Base-by-base conservation (phyloP, 352 stramenopile species). In the Pythium monospermum region DNA sequence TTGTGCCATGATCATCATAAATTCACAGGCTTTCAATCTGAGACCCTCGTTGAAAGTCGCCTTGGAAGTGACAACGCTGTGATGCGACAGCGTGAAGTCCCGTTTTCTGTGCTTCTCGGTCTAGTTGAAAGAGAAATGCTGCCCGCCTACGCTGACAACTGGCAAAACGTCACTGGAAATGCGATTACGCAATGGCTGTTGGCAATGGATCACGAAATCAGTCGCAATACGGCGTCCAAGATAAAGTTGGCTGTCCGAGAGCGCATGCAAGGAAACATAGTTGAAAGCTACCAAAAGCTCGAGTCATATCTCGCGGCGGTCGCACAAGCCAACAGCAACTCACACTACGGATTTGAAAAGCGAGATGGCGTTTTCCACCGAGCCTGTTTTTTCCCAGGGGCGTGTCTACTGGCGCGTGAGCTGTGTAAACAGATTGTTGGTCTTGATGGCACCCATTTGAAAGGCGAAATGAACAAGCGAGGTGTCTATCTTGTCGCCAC, bases 391-490 rank as follows among this genome's bases (percentile, higher is more conserved):
- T n/a, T 57, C 2, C 41, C 41, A 1, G 51, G 23, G 25, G 31
- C 53, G 19, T 28, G 32, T 1, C 10, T 57, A 28, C 39, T 26
- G 16, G 31, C 47, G 2, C 27, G 32, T n/a, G 6, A 7, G 37
- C 27, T 38, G 26, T 42, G 3, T 13, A 7, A 36, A 42, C 5
- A 33, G 7, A 7, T 63, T 25, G 26, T 37, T 25, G 54, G 59
- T 0, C 46, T 73, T 12, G 49, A 68, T 4, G 65, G 51, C 0
- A 28, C 50, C 22, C 61, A 66, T 30, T 28, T 65, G 1, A 70
- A 64, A 40, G 57, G 47, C 22, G 56, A 64, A 7, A 73, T 66
- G 53, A 61, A 74, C 39, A 35, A 49, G 7, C 25, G 26, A 10
- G 51, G 57, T 4, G 57, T 66, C 0, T 61, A 48, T 30, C 45